Base-by-base conservation (phyloP, 495 filamentous ascomycete species). In the Penicillium pancosmium region DNA sequence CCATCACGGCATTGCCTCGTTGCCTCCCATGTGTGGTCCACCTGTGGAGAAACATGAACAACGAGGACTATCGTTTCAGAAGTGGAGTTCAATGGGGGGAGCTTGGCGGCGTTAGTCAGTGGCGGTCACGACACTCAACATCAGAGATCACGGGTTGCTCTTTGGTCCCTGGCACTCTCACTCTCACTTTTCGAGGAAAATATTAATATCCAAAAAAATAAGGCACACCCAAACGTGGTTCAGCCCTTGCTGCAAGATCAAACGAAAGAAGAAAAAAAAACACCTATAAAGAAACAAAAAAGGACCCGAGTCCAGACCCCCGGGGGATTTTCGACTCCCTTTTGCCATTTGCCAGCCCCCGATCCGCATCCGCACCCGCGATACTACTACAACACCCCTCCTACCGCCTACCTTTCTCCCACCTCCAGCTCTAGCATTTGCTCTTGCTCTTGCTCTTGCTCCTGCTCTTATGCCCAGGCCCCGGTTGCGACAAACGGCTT, bases 51-150 rank as follows among this genome's bases (percentile, higher is more conserved):
- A 50, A 31, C 11, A 40, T 40, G 36, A 40, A 40, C 36, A 36
- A 40, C 48, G 52, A 56, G 16, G 27, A 35, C 40, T 36, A 35
- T 50, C 48, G 58, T 61, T 61, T 59, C 59, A 51, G 27, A 23
- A 61, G 56, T 66, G 64, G 67, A 67, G 66, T 59, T 31, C 27
- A 55, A 54, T 44, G 55, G 59, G 59, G 63, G 35, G 63, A 65
- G 57, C 55, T 68, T 68, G 59, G 61, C 58, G 58, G 67, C 67
- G 27, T 70, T 70, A 68, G 67, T 70, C 67, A 70, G 67, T 66
- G 65, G 68, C 67, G 62, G 65, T 16, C 16, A 16, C 13, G 36
- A 40, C 36, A 13, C 36, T 40, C 15, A 31, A 6, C 27, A 31
- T 31, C 8, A 8, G 27, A 31, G 15, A 12, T 40, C 15, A 12